phyloP scores from a whole-genome alignment of 345 rosid genomes.

The Isatis tinctoria region DNA sequence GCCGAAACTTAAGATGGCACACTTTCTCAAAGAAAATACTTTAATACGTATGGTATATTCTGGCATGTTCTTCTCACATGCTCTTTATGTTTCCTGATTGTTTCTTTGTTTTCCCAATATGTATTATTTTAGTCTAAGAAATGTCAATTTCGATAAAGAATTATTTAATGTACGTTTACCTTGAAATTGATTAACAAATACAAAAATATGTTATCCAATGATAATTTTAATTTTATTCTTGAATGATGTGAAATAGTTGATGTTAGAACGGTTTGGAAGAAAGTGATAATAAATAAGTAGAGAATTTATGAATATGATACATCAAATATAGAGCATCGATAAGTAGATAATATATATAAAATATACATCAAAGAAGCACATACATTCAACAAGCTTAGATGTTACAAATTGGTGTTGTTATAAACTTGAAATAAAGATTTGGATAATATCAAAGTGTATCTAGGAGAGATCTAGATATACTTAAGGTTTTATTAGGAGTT shows the following conservation, averaged over 20 bases:
- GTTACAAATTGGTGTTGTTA: constrained; percentile 15
- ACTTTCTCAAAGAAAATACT: too few species aligned
- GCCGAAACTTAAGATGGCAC: not conserved
- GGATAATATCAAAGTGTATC: too few species aligned
- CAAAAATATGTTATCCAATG: not conserved
- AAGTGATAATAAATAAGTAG: too few species aligned
- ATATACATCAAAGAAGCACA: not conserved
- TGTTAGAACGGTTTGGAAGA: not conserved
- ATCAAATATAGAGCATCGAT: not conserved
- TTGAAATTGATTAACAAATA: too few species aligned
- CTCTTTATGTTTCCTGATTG: not conserved
- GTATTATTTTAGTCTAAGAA: not conserved
- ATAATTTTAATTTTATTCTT: not conserved
- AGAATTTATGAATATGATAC: not conserved
- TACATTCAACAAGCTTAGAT: constrained; percentile 1
- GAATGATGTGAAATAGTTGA: not conserved
- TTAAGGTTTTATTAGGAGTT: too few species aligned
- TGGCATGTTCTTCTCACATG: not conserved
- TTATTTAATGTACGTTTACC: too few species aligned
- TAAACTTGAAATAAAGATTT: too few species aligned
- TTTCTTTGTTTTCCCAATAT: too few species aligned
- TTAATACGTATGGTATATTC: too few species aligned
- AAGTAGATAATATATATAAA: not conserved
- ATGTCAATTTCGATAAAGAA: too few species aligned
- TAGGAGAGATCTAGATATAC: too few species aligned